Conservation (phyloP, 2,329 filamentous ascomycete species). For the Alternaria novae-zelandiae region DNA sequence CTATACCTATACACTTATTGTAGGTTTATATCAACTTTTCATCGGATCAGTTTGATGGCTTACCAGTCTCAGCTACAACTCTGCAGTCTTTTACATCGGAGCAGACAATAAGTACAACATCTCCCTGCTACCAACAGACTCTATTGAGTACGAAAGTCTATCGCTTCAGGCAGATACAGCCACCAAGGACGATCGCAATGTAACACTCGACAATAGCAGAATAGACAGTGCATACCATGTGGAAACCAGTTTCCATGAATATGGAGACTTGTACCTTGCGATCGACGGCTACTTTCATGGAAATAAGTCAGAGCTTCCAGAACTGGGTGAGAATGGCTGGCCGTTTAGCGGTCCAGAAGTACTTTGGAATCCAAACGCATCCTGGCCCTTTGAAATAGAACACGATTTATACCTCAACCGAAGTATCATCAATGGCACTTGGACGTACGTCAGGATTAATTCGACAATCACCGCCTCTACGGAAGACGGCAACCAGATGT, state of each 20-base stretch:
- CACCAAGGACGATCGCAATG: not conserved
- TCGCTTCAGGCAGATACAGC: not conserved
- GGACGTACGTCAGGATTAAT: not conserved
- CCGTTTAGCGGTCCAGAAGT: not conserved
- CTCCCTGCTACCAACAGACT: not conserved
- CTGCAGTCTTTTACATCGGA: not conserved
- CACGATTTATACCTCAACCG: not conserved
- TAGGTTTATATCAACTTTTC: conserved; percentile 31
- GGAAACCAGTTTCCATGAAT: not conserved
- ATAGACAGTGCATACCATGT: not conserved
- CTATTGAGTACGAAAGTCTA: not conserved
- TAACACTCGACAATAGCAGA: not conserved
- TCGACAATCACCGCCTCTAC: not conserved
- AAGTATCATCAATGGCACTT: not conserved
- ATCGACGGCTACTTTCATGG: not conserved
- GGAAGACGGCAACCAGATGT: not conserved
- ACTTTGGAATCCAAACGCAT: not conserved
- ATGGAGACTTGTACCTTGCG: not conserved
- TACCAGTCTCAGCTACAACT: not conserved
- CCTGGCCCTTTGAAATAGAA: not conserved
- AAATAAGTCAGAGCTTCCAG: not conserved
- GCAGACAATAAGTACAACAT: not conserved
- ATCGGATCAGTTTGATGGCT: conserved; percentile 4
- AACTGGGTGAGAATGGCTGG: not conserved
- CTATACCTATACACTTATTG: conserved; percentile 49